Base-by-base conservation (phyloP, 495 filamentous ascomycete species). In the Neurospora discreta region DNA sequence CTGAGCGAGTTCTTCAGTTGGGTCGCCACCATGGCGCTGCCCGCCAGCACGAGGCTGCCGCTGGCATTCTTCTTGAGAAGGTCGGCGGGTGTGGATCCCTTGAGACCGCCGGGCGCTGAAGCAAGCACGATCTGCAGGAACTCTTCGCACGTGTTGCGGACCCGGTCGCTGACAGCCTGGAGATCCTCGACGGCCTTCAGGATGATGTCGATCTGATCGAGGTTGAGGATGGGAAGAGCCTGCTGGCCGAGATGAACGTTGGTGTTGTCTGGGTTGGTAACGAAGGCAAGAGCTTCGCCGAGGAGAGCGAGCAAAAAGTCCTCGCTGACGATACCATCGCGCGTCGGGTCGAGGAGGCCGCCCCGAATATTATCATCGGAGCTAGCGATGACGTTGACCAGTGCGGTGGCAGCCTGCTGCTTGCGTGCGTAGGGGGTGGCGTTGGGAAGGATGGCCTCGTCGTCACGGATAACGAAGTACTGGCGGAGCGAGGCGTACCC, bases 321-420 rank as follows among this genome's bases (percentile, higher is more conserved):
- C 65, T 97, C 92, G 71, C 90, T 90, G 30, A 97, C 90, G 18
- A 95, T 91, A 1, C 91, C 89, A 73, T 91, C 91, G 20, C 91
- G 87, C 36, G 87, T 83, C 40, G 90, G 90, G 77, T 97, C 93
- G 76, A 91, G 94, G 1, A 97, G 84, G 18, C 94, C 93, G 68
- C 94, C 94, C 71, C 91, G 90, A 76, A 98, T 96, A 75, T 91
- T 93, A 79, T 96, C 93, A 65, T 90, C 89, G 4, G 94, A 91
- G 79, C 92, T 95, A 68, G 87, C 84, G 76, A 97, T 91, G 68
- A 95, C 89, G 11, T 91, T 90, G 33, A 91, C 82, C 40, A 98
- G 83, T n/a, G 90, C 89, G 38, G 87, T 82, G 0, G 89, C 90
- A 26, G 93, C 93, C 72, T 89, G 88, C 68, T 85, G 85, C 71